Percentiles rank a stretch among this genome's conserved stretches.
These are phyloP conservation scores for Colletotrichum noveboracense DNA, from an alignment of 2,329 filamentous ascomycete genomes.

Conservation along the genomic window DNA sequence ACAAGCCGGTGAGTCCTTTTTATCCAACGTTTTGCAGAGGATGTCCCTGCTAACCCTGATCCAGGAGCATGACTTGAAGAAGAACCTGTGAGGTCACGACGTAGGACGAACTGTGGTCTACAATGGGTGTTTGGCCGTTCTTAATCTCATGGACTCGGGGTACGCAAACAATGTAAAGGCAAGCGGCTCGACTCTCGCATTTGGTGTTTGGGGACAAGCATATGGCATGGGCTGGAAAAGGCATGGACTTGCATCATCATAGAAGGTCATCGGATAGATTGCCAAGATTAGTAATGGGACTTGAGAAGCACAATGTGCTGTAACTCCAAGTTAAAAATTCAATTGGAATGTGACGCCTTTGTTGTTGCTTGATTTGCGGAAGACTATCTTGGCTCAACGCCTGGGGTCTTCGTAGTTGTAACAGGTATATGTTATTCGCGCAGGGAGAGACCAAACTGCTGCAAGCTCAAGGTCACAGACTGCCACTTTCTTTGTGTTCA, in stretches of 20 bases:
- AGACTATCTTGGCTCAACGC: rapidly evolving
- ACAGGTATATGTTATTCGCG: rapidly evolving
- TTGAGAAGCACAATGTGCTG: not conserved
- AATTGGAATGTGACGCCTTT: not conserved
- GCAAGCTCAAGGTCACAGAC: not conserved
- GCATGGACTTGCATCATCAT: not conserved
- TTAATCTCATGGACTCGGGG: not conserved
- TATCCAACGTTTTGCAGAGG: rapidly evolving
- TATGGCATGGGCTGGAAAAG: not conserved
- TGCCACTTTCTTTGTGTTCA: not conserved
- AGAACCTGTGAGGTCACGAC: conserved; percentile 52
- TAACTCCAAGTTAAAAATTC: rapidly evolving
- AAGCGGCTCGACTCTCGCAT: not conserved
- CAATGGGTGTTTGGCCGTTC: not conserved
- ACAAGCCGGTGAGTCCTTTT: conserved; percentile 69
- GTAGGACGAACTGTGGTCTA: not conserved
- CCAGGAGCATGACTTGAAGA: conserved; percentile 67
- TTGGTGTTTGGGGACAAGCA: not conserved
- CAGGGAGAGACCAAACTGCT: not conserved
- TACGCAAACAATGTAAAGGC: rapidly evolving
- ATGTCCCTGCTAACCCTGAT: not conserved
- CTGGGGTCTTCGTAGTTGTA: not conserved
- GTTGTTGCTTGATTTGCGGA: rapidly evolving
- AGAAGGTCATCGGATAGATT: not conserved
- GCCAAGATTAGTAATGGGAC: not conserved